Percentiles rank a stretch among this genome's conserved stretches.
Conservation (phyloP, 1,284 basidiomycete genomes). For the Ceratobasidium sp. region DNA sequence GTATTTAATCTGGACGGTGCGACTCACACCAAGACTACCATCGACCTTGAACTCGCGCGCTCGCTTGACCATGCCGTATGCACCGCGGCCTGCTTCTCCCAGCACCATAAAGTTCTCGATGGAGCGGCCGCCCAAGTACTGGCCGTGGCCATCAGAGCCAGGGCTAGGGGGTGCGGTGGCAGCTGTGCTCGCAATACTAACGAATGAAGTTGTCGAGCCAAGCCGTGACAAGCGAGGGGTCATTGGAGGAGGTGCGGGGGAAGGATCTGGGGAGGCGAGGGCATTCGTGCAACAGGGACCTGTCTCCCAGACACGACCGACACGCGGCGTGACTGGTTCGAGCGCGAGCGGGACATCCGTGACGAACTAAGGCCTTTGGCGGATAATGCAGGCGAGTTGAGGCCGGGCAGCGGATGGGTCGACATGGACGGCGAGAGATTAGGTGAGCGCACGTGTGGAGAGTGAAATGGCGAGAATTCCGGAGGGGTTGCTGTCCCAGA, state of each 20-base stretch:
- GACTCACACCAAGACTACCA: conserved; percentile 80
- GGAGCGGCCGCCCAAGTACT: conserved; percentile 57
- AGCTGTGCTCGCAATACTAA: conserved; percentile 60
- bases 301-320: conserved; percentile 26
- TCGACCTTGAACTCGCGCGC: conserved; percentile 79
- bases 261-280: conserved; percentile 27
- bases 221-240: conserved; percentile 28
- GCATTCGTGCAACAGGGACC: conserved; percentile 19
- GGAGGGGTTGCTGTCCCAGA: conserved; percentile 41
- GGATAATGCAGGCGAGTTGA: conserved; percentile 47
- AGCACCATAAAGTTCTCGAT: conserved; percentile 84
- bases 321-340: conserved; percentile 41
- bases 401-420: conserved; percentile 15
- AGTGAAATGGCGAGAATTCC: conserved; percentile 44
- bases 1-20: conserved; percentile 27
- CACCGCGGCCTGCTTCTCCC: conserved; percentile 91
- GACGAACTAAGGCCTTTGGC: conserved; percentile 45
- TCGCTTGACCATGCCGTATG: conserved; percentile 94
- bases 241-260: conserved; percentile 19
- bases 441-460: conserved; percentile 27
- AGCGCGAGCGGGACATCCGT: conserved; percentile 47
- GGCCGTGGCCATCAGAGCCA: background rate
- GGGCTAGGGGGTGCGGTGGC: conserved; percentile 35
- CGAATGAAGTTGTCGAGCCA: conserved; percentile 31
- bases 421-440: conserved; percentile 48